Evolutionary conservation across 768 basidiomycete species (phyloP), one percentile per base, ranked within the genome.

Genomic region (Suillus occidentalis): DNA sequence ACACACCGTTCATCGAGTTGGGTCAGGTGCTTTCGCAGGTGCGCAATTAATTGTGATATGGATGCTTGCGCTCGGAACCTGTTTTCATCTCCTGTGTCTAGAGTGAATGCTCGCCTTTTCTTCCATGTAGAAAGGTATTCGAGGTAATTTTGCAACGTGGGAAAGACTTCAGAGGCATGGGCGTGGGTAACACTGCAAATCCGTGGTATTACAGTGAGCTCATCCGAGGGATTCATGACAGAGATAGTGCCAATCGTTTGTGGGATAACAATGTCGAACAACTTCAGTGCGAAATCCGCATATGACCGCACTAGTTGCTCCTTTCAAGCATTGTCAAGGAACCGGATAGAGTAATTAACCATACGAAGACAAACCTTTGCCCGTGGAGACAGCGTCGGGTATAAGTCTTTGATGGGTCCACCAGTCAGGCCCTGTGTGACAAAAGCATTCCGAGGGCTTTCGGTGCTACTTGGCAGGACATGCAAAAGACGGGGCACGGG

Each of bases 221-320:
- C 40, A 36, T 42, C 40, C 39, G 22, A 6, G 28, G 60, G 22
- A 28, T 42, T 43, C 20, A 25, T 45, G 43, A 42, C 28, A 49
- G 61, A 42, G 42, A 39, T 28, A 18, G 61, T 37, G 40, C 53
- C 63, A 34, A 63, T 65, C 16, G 16, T 36, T 58, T 66, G 65
- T 43, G 65, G 65, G 37, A 66, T 28, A 59, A 31, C 20, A n/a
- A 66, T 43, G 4, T 39, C 45, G 53, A 66, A 66, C 39, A 66
- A 20, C 22, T 58, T 57, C 10, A 66, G 65, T 25, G 57, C 53
- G 9, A 66, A 37, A 28, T 66, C 52, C 47, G 65, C 65, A 66
- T 66, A 66, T 65, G 55, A 66, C 39, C 53, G 31, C 34, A 66
- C 65, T 4, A 66, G 65, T 22, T 66, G 47, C 37, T 66, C 65